Evolutionary conservation across 345 rosid genomes (phyloP).

Genomic region (Tarenaya hassleriana): DNA sequence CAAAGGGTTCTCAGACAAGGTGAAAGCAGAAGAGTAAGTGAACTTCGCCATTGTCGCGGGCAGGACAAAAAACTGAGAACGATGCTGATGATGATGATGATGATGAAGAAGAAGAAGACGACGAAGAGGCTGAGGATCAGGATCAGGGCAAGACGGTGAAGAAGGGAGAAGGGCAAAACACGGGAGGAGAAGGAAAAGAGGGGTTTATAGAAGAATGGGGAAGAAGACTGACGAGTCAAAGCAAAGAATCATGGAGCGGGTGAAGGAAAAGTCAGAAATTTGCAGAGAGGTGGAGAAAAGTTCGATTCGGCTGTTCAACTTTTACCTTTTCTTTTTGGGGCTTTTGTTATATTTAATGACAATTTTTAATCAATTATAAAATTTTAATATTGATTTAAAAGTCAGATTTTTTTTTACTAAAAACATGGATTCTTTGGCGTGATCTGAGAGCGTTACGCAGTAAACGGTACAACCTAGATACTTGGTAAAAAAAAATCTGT

Average conservation of each 20-base stretch:
- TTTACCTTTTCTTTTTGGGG: constrained; percentile 13
- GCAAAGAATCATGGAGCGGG: constrained; percentile 32
- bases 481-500: too few species aligned
- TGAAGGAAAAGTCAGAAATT: constrained; percentile 16
- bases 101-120: background rate
- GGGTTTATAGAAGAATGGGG: background rate
- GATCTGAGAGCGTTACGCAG: too few species aligned
- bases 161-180: constrained; percentile 27
- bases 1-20: constrained; percentile 25
- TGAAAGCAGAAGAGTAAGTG: constrained; percentile 24
- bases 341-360: background rate
- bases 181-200: constrained; percentile 20
- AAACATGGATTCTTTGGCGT: too few species aligned
- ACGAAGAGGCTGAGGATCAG: constrained; percentile 6
- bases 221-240: constrained; percentile 38
- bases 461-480: too few species aligned
- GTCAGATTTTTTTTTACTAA: too few species aligned
- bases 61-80: too few species aligned
- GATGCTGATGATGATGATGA: background rate
- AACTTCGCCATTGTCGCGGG: constrained; percentile 45
- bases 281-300: constrained; percentile 18
- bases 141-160: too few species aligned
- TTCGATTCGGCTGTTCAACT: constrained; percentile 22
- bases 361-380: background rate
- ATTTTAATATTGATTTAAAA: too few species aligned